Conservation (phyloP, 2,329 filamentous ascomycete genomes). For the Neonectria ditissima region DNA sequence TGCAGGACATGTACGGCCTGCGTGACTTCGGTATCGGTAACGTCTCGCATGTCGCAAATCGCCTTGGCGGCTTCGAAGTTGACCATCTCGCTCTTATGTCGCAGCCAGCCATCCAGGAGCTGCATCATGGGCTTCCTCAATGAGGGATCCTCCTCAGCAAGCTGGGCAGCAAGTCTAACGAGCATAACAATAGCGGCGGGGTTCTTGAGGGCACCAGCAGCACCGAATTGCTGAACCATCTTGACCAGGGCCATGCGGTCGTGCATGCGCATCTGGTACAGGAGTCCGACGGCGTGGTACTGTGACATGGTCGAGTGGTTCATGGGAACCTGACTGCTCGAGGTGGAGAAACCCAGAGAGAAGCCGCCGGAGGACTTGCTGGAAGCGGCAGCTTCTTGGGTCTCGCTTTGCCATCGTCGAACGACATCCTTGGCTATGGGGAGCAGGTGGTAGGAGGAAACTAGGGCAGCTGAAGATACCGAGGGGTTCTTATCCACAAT, state of each 20-base stretch:
- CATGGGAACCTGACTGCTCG: slow-evolving; percentile 78
- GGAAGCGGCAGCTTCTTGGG: slow-evolving; percentile 93
- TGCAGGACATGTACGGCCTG: slow-evolving; percentile 96
- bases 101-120: slow-evolving; percentile 93
- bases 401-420: slow-evolving; percentile 97
- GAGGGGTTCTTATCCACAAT: slow-evolving; percentile 99
- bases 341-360: slow-evolving; percentile 89
- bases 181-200: slow-evolving; percentile 93
- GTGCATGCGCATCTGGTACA: slow-evolving; percentile 98
- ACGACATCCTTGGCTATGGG: slow-evolving; percentile 97
- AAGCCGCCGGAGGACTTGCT: slow-evolving; percentile 91
- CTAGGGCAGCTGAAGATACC: slow-evolving; percentile 93
- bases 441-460: slow-evolving; percentile 97
- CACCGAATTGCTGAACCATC: slow-evolving; percentile 99
- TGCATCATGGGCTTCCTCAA: slow-evolving; percentile 97
- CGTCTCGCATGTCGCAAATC: slow-evolving; percentile 93
- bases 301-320: slow-evolving; percentile 98
- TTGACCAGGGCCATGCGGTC: slow-evolving; percentile 99
- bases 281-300: slow-evolving; percentile 95
- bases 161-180: slow-evolving; percentile 89
- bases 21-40: slow-evolving; percentile 89
- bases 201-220: slow-evolving; percentile 92
- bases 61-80: slow-evolving; percentile 99
- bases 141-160: slow-evolving; percentile 91
- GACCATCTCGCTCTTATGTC: slow-evolving; percentile 99